phyloP scores from a whole-genome alignment of 495 filamentous ascomycete genomes.

The Penicillium paxilli region DNA sequence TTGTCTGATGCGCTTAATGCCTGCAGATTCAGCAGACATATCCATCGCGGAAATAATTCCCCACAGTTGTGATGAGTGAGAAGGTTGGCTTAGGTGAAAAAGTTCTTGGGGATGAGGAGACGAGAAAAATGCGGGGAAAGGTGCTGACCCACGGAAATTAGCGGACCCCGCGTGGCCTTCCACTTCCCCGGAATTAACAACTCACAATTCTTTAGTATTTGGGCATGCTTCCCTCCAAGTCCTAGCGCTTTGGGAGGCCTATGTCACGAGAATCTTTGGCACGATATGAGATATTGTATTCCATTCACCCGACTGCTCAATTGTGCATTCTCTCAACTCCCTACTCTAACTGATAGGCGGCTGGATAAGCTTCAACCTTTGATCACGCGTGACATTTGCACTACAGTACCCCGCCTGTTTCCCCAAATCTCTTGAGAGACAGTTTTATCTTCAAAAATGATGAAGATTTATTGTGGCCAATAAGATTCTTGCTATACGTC shows the following conservation, averaged over 20 bases:
- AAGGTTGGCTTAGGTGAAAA: neutral
- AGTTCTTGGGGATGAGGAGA: neutral
- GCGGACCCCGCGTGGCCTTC: neutral
- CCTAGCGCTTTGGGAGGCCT: neutral
- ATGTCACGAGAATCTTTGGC: no score
- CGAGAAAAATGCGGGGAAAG: neutral
- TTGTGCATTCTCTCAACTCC: no score
- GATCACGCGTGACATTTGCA: no score
- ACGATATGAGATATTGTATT: no score
- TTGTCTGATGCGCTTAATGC: slow-evolving; percentile 28
- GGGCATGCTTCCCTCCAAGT: neutral
- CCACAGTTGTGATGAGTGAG: neutral
- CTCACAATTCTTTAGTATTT: no score
- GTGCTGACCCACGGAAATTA: neutral
- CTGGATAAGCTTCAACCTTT: no score
- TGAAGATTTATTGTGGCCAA: no score
- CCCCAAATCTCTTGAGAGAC: no score
- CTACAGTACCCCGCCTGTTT: no score
- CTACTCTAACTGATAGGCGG: no score
- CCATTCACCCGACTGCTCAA: no score
- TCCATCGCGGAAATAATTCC: slow-evolving; percentile 3
- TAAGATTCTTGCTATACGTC: neutral
- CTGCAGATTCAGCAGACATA: slow-evolving; percentile 5
- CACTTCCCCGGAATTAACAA: neutral
- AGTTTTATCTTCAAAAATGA: neutral